phyloP scores from a whole-genome alignment of 768 basidiomycete genomes.

The Russula foetens region DNA sequence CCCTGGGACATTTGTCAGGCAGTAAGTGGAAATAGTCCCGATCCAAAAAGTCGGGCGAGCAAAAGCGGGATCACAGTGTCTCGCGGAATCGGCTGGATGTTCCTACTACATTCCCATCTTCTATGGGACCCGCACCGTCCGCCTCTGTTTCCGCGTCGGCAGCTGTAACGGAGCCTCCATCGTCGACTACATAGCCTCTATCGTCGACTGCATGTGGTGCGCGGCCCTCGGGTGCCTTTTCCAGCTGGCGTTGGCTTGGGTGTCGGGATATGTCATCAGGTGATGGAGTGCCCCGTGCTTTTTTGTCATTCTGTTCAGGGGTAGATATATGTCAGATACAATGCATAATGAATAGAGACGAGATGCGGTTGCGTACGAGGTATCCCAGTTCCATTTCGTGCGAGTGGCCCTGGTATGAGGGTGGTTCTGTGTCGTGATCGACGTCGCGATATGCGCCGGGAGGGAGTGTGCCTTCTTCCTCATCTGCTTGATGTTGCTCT shows the following conservation, averaged over 20 bases:
- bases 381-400: constrained; percentile 39
- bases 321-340: background rate
- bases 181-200: constrained; percentile 13
- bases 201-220: constrained; percentile 26
- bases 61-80: background rate
- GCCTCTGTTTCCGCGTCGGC: constrained; percentile 15
- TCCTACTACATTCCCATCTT: constrained; percentile 1
- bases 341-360: background rate
- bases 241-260: constrained; percentile 55
- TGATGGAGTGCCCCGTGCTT: constrained; percentile 15
- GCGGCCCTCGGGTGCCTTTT: constrained; percentile 63
- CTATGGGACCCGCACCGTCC: constrained; percentile 18
- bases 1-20: too few species aligned
- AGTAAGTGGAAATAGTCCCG: background rate
- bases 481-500: constrained; percentile 40
- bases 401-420: constrained; percentile 49
- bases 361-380: constrained; percentile 35
- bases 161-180: background rate
- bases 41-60: background rate
- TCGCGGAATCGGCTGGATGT: constrained; percentile 11
- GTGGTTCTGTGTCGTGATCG: constrained; percentile 45
- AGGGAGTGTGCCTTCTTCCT: constrained; percentile 40
- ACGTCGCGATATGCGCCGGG: constrained; percentile 31
- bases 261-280: constrained; percentile 31
- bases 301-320: constrained; percentile 32